Conservation (phyloP, 179 eudicot genomes). For the Corrigiola litoralis region DNA sequence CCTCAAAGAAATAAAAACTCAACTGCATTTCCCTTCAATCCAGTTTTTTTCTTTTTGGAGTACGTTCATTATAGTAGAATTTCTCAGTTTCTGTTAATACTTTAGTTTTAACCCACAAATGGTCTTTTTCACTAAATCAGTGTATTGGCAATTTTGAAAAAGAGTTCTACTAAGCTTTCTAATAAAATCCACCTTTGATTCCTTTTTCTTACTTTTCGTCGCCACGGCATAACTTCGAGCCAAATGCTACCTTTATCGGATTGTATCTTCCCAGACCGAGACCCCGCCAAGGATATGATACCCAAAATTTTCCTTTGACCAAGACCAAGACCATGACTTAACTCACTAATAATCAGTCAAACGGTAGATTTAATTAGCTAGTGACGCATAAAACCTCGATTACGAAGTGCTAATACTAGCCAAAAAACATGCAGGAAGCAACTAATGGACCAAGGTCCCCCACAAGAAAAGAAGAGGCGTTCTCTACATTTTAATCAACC, state of each 20-base stretch:
- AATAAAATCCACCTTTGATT: too few relatives aligned
- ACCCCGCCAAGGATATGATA: neutral
- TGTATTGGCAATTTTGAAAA: too few relatives aligned
- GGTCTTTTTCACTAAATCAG: too few relatives aligned
- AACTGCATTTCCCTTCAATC: too few relatives aligned
- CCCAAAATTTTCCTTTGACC: neutral
- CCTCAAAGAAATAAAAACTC: too few relatives aligned
- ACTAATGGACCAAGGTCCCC: neutral
- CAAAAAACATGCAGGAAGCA: neutral
- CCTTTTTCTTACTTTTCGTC: neutral
- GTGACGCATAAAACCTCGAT: neutral
- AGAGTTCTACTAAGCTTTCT: too few relatives aligned
- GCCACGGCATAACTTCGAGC: conserved; percentile 1
- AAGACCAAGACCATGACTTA: conserved; percentile 11
- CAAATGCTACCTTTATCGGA: conserved; percentile 8
- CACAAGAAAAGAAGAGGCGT: neutral
- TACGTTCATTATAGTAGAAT: too few relatives aligned
- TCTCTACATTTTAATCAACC: too few relatives aligned
- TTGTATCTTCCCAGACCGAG: neutral
- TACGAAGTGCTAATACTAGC: neutral
- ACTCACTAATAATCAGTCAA: conserved; percentile 7
- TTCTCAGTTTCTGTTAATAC: too few relatives aligned
- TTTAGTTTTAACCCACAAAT: too few relatives aligned
- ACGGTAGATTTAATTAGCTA: neutral
- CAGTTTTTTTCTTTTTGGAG: too few relatives aligned